Percentiles rank a stretch among this genome's conserved stretches.
phyloP scores from a whole-genome alignment of 116 monocot species.

The Posidonia oceanica region DNA sequence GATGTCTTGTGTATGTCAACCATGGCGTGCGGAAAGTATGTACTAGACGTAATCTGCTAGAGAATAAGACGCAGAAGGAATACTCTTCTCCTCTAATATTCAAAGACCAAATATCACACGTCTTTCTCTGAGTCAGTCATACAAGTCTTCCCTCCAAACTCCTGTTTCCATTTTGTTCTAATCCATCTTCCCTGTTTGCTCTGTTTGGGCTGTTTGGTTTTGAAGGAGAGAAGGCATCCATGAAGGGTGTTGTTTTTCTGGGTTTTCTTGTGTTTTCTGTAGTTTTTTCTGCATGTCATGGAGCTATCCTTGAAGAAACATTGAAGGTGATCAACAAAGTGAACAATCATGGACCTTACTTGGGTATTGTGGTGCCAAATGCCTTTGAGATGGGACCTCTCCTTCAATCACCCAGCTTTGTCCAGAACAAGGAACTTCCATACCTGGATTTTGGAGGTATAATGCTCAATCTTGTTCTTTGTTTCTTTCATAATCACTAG shows the following conservation, averaged over 20 bases:
- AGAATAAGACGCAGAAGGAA: too few species aligned
- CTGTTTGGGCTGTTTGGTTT: too few species aligned
- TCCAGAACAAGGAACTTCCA: slow-evolving; percentile 8
- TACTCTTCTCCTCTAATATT: too few species aligned
- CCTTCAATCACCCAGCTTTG: slow-evolving; percentile 27
- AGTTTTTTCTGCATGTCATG: background rate
- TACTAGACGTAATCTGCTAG: too few species aligned
- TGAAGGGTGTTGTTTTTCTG: background rate
- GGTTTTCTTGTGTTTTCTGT: background rate
- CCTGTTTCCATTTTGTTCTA: too few species aligned
- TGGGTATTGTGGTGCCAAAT: slow-evolving; percentile 56
- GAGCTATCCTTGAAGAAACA: background rate
- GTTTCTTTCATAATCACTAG: background rate
- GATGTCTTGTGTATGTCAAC: too few species aligned
- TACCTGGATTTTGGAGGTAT: slow-evolving; percentile 48
- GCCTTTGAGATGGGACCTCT: slow-evolving; percentile 60
- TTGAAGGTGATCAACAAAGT: slow-evolving; percentile 1
- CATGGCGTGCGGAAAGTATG: too few species aligned
- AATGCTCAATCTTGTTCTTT: background rate
- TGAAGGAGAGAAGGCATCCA: background rate
- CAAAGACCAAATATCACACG: too few species aligned
- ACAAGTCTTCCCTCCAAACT: too few species aligned
- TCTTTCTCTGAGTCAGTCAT: too few species aligned
- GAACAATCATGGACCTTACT: slow-evolving; percentile 32
- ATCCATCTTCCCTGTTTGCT: too few species aligned